Evolutionary conservation across 2,329 filamentous ascomycete genomes (phyloP).

Genomic region (Trichoderma endophyticum): DNA sequence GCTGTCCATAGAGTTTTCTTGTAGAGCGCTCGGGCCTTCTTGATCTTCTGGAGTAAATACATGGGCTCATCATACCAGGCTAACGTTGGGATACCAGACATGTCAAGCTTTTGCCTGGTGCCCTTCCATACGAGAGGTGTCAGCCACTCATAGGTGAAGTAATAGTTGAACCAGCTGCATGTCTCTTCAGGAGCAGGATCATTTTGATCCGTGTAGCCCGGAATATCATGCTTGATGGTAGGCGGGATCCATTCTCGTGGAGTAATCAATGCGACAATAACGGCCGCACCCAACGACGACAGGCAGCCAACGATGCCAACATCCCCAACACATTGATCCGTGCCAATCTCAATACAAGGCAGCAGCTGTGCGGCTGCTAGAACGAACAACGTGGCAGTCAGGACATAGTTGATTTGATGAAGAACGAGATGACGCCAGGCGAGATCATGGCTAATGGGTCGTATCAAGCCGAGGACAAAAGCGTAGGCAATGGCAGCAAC

Average conservation of each 20-base stretch:
- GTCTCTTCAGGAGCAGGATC: conserved; percentile 50
- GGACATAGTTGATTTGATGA: conserved; percentile 48
- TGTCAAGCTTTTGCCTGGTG: conserved; percentile 41
- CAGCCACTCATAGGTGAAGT: conserved; percentile 50
- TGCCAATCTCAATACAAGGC: conserved; percentile 41
- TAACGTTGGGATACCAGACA: conserved; percentile 46
- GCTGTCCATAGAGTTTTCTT: conserved; percentile 46
- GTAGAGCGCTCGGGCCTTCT: conserved; percentile 41
- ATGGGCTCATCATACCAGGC: conserved; percentile 56
- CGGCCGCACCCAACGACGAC: conserved; percentile 35
- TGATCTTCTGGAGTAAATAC: conserved; percentile 44
- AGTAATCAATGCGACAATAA: conserved; percentile 42
- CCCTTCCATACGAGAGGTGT: conserved; percentile 49
- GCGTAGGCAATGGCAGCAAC: conserved; percentile 38
- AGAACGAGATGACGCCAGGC: conserved; percentile 46
- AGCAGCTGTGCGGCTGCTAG: conserved; percentile 39
- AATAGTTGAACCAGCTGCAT: conserved; percentile 52
- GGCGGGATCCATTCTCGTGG: conserved; percentile 51
- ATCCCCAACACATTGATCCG: conserved; percentile 28
- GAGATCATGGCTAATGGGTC: conserved; percentile 38
- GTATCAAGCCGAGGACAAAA: conserved; percentile 43
- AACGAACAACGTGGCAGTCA: conserved; percentile 37
- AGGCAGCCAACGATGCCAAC: conserved; percentile 35
- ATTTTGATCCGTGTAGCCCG: conserved; percentile 35
- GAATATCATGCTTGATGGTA: conserved; percentile 37